Evolutionary conservation across 352 stramenopile genomes (phyloP), one percentile per base, ranked within the genome.

Genomic region (Aphanomyces stellatus): DNA sequence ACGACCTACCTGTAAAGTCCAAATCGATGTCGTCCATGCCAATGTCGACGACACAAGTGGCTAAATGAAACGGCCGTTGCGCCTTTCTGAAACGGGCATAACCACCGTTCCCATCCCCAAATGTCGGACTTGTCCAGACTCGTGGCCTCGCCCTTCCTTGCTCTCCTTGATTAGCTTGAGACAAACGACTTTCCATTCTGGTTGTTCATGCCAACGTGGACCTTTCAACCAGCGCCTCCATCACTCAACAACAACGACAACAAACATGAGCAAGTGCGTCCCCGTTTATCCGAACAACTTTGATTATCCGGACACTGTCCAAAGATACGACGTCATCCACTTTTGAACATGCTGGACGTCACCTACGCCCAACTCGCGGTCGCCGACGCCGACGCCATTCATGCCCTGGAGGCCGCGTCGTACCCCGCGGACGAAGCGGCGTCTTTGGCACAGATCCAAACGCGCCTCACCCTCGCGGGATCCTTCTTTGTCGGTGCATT

Each of bases 351-450:
- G 55, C 19, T 22, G 25, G 7, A 31, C n/a, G 51, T 41, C 41
- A 57, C 46, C 6, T 67, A 57, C 49, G 24, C 25, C 6, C 60
- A 25, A 3, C 11, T 67, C 22, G n/a, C 41, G n/a, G 17, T 46
- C 8, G 24, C 43, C 3, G 60, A 67, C 15, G 60, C 60, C 8
- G 10, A 22, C 0, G 60, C 41, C 7, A 41, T 51, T 33, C 60
- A 67, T 53, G 69, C 73, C 30, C 69, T 91, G 33, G 83, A 91
- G 69, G 61, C 72, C 17, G 72, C 74, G 24, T 88, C 81, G 4
- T 96, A 97, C 69, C 89, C 89, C 0, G 43, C 73, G 17, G 90
- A 97, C 60, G 90, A 98, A 74, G 86, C 85, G 1, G 90, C 90
- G 24, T 90, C 79, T 17, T 84, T 90, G 46, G 81, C 71, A 41